These are phyloP conservation scores for Kodamaea sagamina DNA, from an alignment of 805 yeast genomes.

Conservation along the genomic window DNA sequence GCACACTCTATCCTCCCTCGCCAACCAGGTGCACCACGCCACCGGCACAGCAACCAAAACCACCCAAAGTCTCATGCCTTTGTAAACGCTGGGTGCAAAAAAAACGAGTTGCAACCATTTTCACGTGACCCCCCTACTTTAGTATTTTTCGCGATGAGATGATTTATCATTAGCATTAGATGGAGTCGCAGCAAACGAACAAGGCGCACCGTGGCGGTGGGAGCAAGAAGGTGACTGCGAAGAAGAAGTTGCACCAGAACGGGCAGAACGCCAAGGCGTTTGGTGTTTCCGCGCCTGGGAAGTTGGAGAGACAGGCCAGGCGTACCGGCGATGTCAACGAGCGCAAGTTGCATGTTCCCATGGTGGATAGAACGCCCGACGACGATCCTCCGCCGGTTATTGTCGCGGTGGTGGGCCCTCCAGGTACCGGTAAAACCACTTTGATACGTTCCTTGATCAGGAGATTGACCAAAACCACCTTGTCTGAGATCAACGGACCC, in stretches of 20 bases:
- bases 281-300: slow-evolving; percentile 66
- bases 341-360: slow-evolving; percentile 88
- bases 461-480: slow-evolving; percentile 81
- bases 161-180: slow-evolving; percentile 13
- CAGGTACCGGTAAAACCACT: slow-evolving; percentile 97
- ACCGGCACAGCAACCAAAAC: background rate
- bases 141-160: slow-evolving; percentile 12
- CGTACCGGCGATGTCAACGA: slow-evolving; percentile 84
- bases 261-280: slow-evolving; percentile 57
- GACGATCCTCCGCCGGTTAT: slow-evolving; percentile 97
- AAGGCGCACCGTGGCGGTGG: slow-evolving; percentile 75
- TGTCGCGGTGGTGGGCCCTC: slow-evolving; percentile 97
- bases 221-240: slow-evolving; percentile 55
- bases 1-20: slow-evolving; percentile 34
- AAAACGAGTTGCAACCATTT: slow-evolving; percentile 3
- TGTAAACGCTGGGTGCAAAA: slow-evolving; percentile 5
- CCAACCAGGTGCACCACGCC: slow-evolving; percentile 19
- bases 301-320: slow-evolving; percentile 78
- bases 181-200: slow-evolving; percentile 57
- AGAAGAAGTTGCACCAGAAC: slow-evolving; percentile 84
- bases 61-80: background rate
- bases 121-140: background rate
- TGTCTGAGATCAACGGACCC: slow-evolving; percentile 90
- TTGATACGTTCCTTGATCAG: slow-evolving; percentile 85
- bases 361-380: slow-evolving; percentile 96